Evolutionary conservation across 1,139 yeast genomes (phyloP), one percentile per base, ranked within the genome.

Genomic region (Saccharomyces hybrid): DNA sequence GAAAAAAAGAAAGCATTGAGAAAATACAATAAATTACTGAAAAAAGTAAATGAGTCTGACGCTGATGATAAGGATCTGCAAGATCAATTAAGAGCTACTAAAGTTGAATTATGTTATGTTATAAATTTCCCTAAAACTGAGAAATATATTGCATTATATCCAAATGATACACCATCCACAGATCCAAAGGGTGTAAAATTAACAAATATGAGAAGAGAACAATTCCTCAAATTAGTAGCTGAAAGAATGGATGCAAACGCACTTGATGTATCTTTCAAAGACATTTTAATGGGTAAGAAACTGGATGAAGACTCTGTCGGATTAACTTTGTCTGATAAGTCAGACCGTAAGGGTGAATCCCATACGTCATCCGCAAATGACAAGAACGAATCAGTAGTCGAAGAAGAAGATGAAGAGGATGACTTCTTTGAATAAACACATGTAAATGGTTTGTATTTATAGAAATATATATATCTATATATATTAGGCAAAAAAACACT

Each of bases 1-100:
- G 99, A 93, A 70, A 80, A 80, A 64, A 89, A 91, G 73, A 95
- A 93, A 78, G 96, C 98, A 0, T 65, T 80, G 32, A 78, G 97
- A 64, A 81, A 77, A 59, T 81, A 89, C 64, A 86, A 85, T 59
- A 84, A 84, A 61, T 82, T 84, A 1, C 74, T 75, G 57, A 84
- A 81, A 56, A 74, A 70, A 13, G 60, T 64, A 28, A 66, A 67
- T 13, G 63, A 60, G 4, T 57, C 20, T 20, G 20, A 20, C 20
- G 20, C 20, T 20, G 20, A 20, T 1, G 67, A 68, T 16, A 57
- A 60, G 2, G 54, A 82, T 78, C 65, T 78, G 73, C 77, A 81
- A 64, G 77, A 79, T 58, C 76, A 75, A 51, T 71, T 86, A 51
- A 70, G 71, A 54, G 84, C 84, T 59, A 77, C 83, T 51, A 86